Percentiles rank a stretch among this genome's conserved stretches.
Evolutionary conservation across 305 asterid species (phyloP).

Genomic region (Plantago coronopus): DNA sequence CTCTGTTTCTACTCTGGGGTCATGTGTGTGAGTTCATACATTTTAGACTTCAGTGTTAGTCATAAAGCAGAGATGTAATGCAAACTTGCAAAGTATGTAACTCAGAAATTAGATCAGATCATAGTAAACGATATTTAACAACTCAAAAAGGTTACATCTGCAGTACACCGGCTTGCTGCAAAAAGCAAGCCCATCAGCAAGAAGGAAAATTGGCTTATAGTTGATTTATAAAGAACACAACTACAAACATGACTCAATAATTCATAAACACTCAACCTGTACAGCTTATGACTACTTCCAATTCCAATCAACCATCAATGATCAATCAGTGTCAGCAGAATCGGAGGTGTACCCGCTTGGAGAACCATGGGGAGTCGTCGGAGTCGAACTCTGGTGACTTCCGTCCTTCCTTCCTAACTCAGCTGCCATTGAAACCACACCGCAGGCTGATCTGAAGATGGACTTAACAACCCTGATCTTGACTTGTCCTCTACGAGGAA

Average conservation of each 20-base stretch:
- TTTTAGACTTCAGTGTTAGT: too few relatives aligned
- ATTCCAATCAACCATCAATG: background rate
- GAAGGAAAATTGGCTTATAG: background rate
- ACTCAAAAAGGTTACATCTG: background rate
- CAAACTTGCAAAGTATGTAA: too few relatives aligned
- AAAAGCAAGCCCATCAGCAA: background rate
- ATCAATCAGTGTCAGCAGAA: background rate
- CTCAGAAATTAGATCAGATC: too few relatives aligned
- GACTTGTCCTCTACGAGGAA: slow-evolving; percentile 8
- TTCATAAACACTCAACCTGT: slow-evolving; percentile 6
- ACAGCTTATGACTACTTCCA: slow-evolving; percentile 6
- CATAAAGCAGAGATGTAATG: too few relatives aligned
- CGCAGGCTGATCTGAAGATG: background rate
- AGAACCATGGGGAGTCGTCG: background rate
- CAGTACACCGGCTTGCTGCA: background rate
- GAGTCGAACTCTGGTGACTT: background rate
- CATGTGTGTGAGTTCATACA: too few relatives aligned
- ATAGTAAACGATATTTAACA: too few relatives aligned
- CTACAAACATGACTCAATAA: background rate
- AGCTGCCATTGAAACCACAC: background rate
- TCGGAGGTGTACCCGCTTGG: background rate
- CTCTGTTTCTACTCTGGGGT: too few relatives aligned
- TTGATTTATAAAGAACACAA: background rate
- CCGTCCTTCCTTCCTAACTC: background rate
- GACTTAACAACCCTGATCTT: slow-evolving; percentile 8